Base-by-base conservation (phyloP, 148 eudicot genomes). In the Diospyros kaki region DNA sequence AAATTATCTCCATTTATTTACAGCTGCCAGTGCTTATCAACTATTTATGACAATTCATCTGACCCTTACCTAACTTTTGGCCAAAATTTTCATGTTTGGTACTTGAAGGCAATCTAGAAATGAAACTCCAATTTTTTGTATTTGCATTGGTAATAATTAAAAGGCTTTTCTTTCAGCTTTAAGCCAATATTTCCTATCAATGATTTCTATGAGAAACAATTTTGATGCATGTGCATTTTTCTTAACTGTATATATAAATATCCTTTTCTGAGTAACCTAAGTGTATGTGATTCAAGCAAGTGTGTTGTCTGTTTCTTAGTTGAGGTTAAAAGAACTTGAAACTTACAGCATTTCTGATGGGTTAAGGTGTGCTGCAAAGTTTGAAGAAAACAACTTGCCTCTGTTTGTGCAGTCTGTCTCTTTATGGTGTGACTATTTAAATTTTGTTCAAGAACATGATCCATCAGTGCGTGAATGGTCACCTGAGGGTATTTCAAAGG, bases 341-440 rank as follows among this genome's bases (percentile, higher is more conserved):
- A 28, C 64, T 61, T 69, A 43, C 12, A 63, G 46, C 45, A 11
- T 53, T 54, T 64, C 61, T 51, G 61, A 51, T 69, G 51, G 50
- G 18, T 52, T 10, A 17, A 38, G 38, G 28, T 68, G 8, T 75
- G 38, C 38, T 58, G 44, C 28, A 9, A 55, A 38, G 40, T 46
- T 52, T 50, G 38, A 48, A 39, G 48, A 41, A 67, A 72, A 64
- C 72, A 64, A 66, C 43, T 43, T 10, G 9, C 28, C 53, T 77
- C 72, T 52, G 60, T 81, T 62, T 51, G 6, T 80, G 90, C 94
- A 95, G 97, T 92, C 97, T 75, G 89, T 95, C 65, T 75, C 87
- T 59, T 83, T 95, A 12, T 93, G 97, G 97, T 89, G 96, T 77
- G 99, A 91, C 78, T 95, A 89, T 81, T 60, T 91, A 73, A 84